Conservation (phyloP, 352 stramenopile species). For the Phytophthora fragariaefolia region DNA sequence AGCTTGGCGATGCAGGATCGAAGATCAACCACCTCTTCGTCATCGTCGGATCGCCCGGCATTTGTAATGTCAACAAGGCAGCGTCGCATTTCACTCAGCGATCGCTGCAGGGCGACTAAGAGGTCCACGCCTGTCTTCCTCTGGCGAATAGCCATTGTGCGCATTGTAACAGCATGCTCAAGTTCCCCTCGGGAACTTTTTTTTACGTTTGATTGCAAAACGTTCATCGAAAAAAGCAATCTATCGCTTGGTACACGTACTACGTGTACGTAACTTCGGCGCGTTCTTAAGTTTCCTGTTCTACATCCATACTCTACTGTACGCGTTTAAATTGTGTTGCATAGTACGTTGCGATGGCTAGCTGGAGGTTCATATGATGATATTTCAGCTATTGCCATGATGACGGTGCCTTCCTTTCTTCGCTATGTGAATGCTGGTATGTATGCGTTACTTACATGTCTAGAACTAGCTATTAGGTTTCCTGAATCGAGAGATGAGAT, state of each 20-base stretch:
- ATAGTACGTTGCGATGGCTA: slow-evolving; percentile 3
- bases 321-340: slow-evolving; percentile 9
- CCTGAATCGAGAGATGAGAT: slow-evolving; percentile 2
- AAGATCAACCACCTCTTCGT: too few species aligned
- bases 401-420: background rate
- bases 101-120: background rate
- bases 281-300: too few species aligned
- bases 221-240: background rate
- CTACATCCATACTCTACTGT: slow-evolving; percentile 3
- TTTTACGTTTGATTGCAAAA: background rate
- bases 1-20: too few species aligned
- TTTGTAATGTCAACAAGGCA: too few species aligned
- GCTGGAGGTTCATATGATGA: slow-evolving; percentile 7
- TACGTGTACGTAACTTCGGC: too few species aligned
- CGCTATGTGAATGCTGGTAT: slow-evolving; percentile 10
- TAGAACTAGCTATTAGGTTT: slow-evolving; percentile 2
- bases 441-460: slow-evolving; percentile 9
- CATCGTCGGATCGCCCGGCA: too few species aligned
- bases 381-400: slow-evolving; percentile 5
- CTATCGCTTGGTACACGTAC: background rate
- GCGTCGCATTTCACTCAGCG: too few species aligned
- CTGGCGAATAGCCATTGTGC: background rate
- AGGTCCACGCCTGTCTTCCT: background rate
- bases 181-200: background rate
- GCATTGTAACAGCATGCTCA: background rate